Percentiles rank a stretch among this genome's conserved stretches.
Conservation (phyloP, 768 basidiomycete genomes). For the Floccularia luteovirens region DNA sequence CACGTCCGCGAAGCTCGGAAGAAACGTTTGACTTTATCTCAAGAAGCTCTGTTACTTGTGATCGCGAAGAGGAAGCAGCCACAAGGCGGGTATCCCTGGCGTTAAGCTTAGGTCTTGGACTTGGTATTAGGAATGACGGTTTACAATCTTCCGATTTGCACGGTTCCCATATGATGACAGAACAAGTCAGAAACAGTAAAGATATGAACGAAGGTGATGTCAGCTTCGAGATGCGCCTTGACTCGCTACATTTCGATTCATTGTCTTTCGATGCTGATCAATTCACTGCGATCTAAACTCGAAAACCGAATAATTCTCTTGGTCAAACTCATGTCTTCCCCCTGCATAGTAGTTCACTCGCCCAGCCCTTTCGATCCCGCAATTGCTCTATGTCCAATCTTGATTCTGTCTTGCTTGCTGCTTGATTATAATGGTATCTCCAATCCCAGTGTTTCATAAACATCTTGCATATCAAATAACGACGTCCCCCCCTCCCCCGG, state of each 20-base stretch:
- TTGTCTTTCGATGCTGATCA: slow-evolving; percentile 60
- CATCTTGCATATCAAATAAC: no score
- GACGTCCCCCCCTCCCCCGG: no score
- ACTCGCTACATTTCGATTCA: slow-evolving; percentile 68
- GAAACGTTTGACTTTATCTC: neutral
- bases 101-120: slow-evolving; percentile 5
- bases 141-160: slow-evolving; percentile 1
- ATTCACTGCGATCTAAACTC: slow-evolving; percentile 21
- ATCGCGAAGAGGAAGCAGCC: neutral
- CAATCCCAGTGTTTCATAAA: no score
- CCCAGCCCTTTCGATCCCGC: no score
- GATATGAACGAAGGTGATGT: slow-evolving; percentile 22
- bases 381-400: no score
- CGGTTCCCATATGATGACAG: neutral
- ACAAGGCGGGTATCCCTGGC: neutral
- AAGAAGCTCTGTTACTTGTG: neutral
- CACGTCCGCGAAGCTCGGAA: no score
- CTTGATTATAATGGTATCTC: no score
- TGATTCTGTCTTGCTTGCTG: no score
- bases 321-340: no score
- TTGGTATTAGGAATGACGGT: slow-evolving; percentile 6
- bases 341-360: no score
- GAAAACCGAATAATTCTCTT: no score
- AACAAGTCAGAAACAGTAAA: neutral
- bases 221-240: slow-evolving; percentile 59